A percentile compares a stretch with the other conserved stretches of the same genome.
Conservation (phyloP, 352 stramenopile species). For the Globisporangium canariense region DNA sequence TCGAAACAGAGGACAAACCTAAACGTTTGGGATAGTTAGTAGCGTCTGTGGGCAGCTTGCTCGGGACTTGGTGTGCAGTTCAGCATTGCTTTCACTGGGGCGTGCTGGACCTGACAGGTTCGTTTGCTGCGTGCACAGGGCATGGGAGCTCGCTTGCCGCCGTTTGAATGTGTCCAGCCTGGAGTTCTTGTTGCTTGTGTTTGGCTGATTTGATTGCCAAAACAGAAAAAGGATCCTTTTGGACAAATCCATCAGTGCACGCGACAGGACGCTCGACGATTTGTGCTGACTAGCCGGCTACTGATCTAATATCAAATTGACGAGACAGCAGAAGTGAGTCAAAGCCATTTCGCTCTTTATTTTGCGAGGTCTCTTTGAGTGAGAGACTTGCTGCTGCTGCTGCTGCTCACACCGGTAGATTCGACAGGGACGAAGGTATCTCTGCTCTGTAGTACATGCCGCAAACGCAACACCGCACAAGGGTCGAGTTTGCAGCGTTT, state of each 20-base stretch:
- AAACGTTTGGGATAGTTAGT: background rate
- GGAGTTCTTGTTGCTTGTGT: background rate
- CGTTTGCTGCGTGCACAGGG: background rate
- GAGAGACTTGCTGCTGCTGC: background rate
- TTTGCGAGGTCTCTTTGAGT: background rate
- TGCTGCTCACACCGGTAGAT: background rate
- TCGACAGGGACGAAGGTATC: background rate
- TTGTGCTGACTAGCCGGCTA: background rate
- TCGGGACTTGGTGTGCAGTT: too few species aligned
- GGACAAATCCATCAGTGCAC: slow-evolving; percentile 5
- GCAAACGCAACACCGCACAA: too few species aligned
- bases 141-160: background rate
- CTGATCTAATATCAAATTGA: background rate
- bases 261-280: background rate
- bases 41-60: too few species aligned
- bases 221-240: background rate
- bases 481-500: background rate
- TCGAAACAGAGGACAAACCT: background rate
- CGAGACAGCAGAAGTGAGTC: background rate
- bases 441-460: background rate
- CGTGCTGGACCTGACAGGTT: too few species aligned
- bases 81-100: too few species aligned
- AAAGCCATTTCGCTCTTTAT: background rate
- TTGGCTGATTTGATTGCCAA: background rate
- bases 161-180: background rate